Evolutionary conservation across 257 asterid species (phyloP), one percentile per base, ranked within the genome.

Genomic region (Solanum medicagineum): DNA sequence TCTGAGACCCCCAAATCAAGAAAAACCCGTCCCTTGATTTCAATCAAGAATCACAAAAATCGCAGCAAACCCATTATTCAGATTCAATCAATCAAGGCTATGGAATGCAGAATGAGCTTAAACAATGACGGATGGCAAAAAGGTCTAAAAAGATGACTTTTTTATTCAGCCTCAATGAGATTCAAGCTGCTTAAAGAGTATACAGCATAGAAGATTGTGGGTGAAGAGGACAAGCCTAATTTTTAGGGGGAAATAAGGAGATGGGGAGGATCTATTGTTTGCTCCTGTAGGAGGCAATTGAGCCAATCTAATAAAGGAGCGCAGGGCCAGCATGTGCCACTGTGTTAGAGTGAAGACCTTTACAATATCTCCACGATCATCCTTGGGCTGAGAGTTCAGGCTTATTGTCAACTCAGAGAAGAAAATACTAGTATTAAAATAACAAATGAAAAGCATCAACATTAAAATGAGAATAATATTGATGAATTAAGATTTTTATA

Each of bases 311-410:
- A 83, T 84, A 40, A 82, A 81, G 85, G 86, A n/a, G 83, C 29
- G 75, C 16, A 63, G 84, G 85, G 53, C 60, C 84, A 57, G 88
- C 92, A 88, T 85, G 90, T 91, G 92, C 88, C 65, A 11, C 4
- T 57, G 83, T 85, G 77, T 54, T 20, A 8, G 42, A 11, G 65
- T 53, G 65, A 10, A 26, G 16, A 53, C 83, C 83, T 79, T 79
- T 26, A 53, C 65, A 26, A 79, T n/a, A 1, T 79, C 83, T 79
- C 83, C 63, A 17, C 17, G 7, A 54, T 79, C 83, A 53, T 77
- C 44, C 83, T 77, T 53, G 26, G 24, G 16, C 42, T 51, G 3
- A 16, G 26, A 51, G 1, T 77, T 51, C 45, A 17, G 47, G 53
- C 83, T 26, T 17, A 2, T 20, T 19, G 80, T 71, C 83, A 26